A percentile compares a stretch with the other conserved stretches of the same genome.
These are phyloP conservation scores for Wickerhamiella parazyma DNA, from an alignment of 805 yeast species.

Conservation along the genomic window DNA sequence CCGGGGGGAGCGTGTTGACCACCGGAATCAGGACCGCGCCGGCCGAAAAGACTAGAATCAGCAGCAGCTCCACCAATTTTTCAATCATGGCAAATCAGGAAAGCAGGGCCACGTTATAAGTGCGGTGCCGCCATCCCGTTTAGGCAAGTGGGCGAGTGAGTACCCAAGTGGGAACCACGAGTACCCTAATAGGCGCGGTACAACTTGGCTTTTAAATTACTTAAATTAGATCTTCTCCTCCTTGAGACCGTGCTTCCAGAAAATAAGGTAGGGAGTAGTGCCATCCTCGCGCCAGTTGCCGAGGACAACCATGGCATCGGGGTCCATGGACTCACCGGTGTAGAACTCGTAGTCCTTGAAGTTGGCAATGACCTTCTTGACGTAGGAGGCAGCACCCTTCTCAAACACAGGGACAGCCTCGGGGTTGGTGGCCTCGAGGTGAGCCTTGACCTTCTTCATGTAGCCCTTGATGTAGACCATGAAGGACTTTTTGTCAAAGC, in stretches of 20 bases:
- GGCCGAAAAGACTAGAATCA: neutral
- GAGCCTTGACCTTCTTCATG: slow-evolving; percentile 92
- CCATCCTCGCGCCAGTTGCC: slow-evolving; percentile 99
- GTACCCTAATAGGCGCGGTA: neutral
- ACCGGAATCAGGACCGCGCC: slow-evolving; percentile 10
- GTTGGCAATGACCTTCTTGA: slow-evolving; percentile 87
- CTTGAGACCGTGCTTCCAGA: slow-evolving; percentile 97
- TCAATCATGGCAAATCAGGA: neutral
- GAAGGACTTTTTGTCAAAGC: slow-evolving; percentile 96
- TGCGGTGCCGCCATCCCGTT: neutral
- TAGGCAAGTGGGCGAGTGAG: neutral
- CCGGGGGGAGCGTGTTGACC: neutral
- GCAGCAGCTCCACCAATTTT: neutral
- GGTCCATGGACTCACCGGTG: slow-evolving; percentile 99
- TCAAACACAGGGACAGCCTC: slow-evolving; percentile 78
- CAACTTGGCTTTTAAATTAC: neutral
- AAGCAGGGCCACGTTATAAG: neutral
- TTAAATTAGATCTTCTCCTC: slow-evolving; percentile 56
- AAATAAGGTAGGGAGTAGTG: slow-evolving; percentile 88
- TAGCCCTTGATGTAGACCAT: slow-evolving; percentile 94
- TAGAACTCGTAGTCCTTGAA: slow-evolving; percentile 99
- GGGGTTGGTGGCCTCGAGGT: slow-evolving; percentile 80
- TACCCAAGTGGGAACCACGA: neutral
- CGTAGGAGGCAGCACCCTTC: slow-evolving; percentile 94
- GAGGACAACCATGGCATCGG: slow-evolving; percentile 95